These are phyloP conservation scores for Fusarium tupiense DNA, from an alignment of 2,329 filamentous ascomycete genomes.

Conservation along the genomic window DNA sequence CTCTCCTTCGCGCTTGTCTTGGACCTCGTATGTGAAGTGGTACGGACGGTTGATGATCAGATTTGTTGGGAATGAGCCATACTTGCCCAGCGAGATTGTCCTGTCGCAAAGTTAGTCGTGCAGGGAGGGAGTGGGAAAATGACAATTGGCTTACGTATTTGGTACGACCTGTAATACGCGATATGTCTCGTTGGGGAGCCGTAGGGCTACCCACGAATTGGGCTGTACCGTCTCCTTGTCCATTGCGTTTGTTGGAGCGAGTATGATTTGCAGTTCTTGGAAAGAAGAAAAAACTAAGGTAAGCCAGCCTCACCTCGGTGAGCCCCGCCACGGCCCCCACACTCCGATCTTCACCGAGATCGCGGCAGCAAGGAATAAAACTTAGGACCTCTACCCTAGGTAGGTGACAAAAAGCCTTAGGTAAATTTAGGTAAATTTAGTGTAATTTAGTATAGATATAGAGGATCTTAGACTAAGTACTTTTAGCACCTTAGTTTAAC, in stretches of 20 bases:
- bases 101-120: slow-evolving; percentile 58
- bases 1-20: slow-evolving; percentile 74
- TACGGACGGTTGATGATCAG: slow-evolving; percentile 91
- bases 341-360: slow-evolving; percentile 31
- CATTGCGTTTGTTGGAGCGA: slow-evolving; percentile 39
- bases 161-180: slow-evolving; percentile 67
- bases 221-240: slow-evolving; percentile 55
- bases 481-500: too few species aligned
- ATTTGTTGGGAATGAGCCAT: slow-evolving; percentile 89
- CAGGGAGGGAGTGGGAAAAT: neutral
- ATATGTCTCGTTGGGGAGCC: slow-evolving; percentile 67
- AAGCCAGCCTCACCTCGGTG: slow-evolving; percentile 42
- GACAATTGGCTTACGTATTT: slow-evolving; percentile 61
- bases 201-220: slow-evolving; percentile 68
- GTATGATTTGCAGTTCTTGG: slow-evolving; percentile 19
- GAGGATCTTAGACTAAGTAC: too few species aligned
- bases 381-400: too few species aligned
- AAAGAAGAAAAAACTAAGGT: slow-evolving; percentile 40
- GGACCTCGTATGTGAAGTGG: slow-evolving; percentile 89
- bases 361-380: neutral
- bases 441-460: too few species aligned
- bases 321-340: slow-evolving; percentile 42
- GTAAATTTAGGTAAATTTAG: too few species aligned
- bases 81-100: slow-evolving; percentile 89
- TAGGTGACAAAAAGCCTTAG: too few species aligned